These are phyloP conservation scores for Logfia minima DNA, from an alignment of 129 eudicot species.

Conservation along the genomic window DNA sequence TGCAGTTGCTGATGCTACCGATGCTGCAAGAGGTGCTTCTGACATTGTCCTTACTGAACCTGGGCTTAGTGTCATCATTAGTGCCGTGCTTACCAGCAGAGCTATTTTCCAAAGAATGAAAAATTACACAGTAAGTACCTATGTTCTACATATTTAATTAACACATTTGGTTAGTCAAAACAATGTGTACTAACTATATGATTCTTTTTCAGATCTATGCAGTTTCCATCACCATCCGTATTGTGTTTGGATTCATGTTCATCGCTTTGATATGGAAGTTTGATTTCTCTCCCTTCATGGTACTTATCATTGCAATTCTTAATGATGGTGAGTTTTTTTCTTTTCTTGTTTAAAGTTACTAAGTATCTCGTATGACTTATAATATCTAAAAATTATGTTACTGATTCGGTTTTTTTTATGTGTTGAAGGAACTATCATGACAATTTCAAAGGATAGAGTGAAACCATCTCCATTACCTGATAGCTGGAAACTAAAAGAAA, in stretches of 20 bases:
- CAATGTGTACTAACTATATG: not conserved
- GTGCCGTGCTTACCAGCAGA: conserved; percentile 68
- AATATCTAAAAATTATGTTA: not conserved
- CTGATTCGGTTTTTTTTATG: not conserved
- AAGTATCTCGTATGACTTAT: not conserved
- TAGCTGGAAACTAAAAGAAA: conserved; percentile 69
- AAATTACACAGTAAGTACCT: conserved; percentile 54
- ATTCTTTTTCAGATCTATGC: conserved; percentile 54
- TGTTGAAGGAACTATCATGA: conserved; percentile 64
- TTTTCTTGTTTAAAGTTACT: not conserved
- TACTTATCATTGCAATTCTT: conserved; percentile 66
- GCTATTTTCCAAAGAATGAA: conserved; percentile 74
- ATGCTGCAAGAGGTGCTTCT: conserved; percentile 82
- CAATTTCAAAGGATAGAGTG: conserved; percentile 75
- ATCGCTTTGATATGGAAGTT: conserved; percentile 78
- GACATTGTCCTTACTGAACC: conserved; percentile 72
- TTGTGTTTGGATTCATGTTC: conserved; percentile 71
- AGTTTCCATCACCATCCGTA: conserved; percentile 70
- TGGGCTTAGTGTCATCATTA: conserved; percentile 62
- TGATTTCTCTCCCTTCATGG: conserved; percentile 83
- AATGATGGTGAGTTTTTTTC: conserved; percentile 54
- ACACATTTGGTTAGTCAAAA: not conserved
- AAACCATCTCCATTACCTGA: conserved; percentile 75
- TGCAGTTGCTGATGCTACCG: conserved; percentile 83
- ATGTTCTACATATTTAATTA: not conserved